Base-by-base conservation (phyloP, 257 asterid genomes). In the Anisodus acutangulus region DNA sequence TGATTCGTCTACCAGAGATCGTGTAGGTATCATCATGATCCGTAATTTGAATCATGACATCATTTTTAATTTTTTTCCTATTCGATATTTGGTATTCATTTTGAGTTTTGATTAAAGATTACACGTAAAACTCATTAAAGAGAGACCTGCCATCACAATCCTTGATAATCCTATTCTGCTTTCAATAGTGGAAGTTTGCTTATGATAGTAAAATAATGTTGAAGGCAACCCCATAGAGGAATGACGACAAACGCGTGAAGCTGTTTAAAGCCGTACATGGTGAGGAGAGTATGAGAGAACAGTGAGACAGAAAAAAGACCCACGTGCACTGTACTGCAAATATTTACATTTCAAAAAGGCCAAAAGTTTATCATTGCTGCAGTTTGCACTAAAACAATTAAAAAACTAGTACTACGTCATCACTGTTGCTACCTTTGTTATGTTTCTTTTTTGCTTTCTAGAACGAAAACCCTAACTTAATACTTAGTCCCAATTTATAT, bases 311-410 rank as follows among this genome's bases (percentile, higher is more conserved):
- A 74, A 49, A 74, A 51, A 7, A 49, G 22, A 49, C 81, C 81
- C 37, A 74, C 45, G n/a, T 19, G 19, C 80, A 74, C 45, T 74
- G 22, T 74, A 49, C 81, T 74, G 81, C 62, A 19, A 19, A 49
- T 45, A 74, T 74, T 74, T 74, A 49, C 81, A 49, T 51, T 74
- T 74, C 62, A 74, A 22, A 74, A 74, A 74, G 81, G 81, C 12
- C 12, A 51, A 74, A 74, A 47, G 12, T 43, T 78, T 60, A 62
- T 81, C 84, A 81, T 81, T 63, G 78, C 76, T 47, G 58, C 58
- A 71, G 39, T 71, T 19, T 69, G 78, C 79, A 16, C 35, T 47
- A 43, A 37, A 22, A n/a, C n/a, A n/a, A n/a, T n/a, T n/a, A n/a
- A n/a, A 22, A 22, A 45, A 63, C 57, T 47, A 22, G 78, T 81